A percentile compares a stretch with the other conserved stretches of the same genome.
These are phyloP conservation scores for Kuraishia capsulata DNA, from an alignment of 805 yeast genomes.

Conservation along the genomic window DNA sequence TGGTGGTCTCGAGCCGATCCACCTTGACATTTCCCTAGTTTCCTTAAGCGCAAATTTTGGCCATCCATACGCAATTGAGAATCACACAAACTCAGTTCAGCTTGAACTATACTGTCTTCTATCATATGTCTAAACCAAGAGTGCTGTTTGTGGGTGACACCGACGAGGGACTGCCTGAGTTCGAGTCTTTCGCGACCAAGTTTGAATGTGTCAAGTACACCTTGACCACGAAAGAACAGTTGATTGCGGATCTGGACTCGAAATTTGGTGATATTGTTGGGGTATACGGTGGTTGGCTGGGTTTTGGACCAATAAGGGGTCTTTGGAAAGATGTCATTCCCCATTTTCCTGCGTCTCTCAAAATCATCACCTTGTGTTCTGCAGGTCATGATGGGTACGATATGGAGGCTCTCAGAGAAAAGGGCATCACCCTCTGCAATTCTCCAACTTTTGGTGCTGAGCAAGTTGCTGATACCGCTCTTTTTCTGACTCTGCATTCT, in stretches of 20 bases:
- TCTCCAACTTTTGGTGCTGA: slow-evolving; percentile 50
- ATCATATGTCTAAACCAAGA: too few species aligned
- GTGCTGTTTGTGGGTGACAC: slow-evolving; percentile 44
- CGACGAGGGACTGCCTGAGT: slow-evolving; percentile 37
- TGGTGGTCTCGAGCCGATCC: too few species aligned
- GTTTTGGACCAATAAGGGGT: slow-evolving; percentile 36
- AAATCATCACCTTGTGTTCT: slow-evolving; percentile 44
- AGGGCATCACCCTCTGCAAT: slow-evolving; percentile 51
- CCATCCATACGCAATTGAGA: too few species aligned
- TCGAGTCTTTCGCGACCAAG: slow-evolving; percentile 28
- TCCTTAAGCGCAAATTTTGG: too few species aligned
- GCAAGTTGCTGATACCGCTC: slow-evolving; percentile 68
- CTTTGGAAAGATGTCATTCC: slow-evolving; percentile 29
- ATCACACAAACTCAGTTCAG: too few species aligned
- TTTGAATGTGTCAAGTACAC: slow-evolving; percentile 30
- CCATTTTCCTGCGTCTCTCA: slow-evolving; percentile 31
- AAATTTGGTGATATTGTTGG: slow-evolving; percentile 29
- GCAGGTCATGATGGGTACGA: slow-evolving; percentile 41
- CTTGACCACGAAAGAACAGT: slow-evolving; percentile 30
- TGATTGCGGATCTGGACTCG: slow-evolving; percentile 28
- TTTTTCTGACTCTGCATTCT: slow-evolving; percentile 46
- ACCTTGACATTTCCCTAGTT: too few species aligned
- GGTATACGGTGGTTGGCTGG: slow-evolving; percentile 43
- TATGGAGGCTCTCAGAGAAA: slow-evolving; percentile 20
- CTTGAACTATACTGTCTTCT: too few species aligned